A percentile compares a stretch with the other conserved stretches of the same genome.
These are phyloP conservation scores for Amaranthus hypochondriacus DNA, from an alignment of 148 eudicot genomes.

Conservation along the genomic window DNA sequence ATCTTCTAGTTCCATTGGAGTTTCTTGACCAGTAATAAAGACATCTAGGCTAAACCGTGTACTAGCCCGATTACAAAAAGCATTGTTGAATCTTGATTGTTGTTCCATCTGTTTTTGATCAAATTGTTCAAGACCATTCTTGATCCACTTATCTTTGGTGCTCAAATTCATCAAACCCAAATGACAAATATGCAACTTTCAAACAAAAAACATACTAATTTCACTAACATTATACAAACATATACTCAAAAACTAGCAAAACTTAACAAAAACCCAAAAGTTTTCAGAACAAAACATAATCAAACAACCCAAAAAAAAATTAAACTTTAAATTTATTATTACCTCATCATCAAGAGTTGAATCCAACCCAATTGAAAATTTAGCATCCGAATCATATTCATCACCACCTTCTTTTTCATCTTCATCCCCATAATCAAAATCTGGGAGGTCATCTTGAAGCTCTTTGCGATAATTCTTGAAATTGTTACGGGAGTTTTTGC, in stretches of 20 bases:
- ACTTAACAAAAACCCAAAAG: background rate
- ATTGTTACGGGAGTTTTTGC: conserved; percentile 22
- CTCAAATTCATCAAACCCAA: background rate
- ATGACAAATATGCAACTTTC: background rate
- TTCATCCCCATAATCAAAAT: conserved; percentile 7
- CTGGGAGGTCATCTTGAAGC: conserved; percentile 4
- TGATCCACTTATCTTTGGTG: background rate
- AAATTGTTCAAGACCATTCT: background rate
- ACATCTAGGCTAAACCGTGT: too few species aligned
- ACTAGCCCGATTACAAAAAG: too few species aligned
- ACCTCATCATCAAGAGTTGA: conserved; percentile 39
- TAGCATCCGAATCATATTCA: conserved; percentile 29
- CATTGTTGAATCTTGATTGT: too few species aligned
- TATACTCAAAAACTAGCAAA: background rate
- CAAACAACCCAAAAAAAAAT: background rate
- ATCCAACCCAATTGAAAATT: conserved; percentile 35
- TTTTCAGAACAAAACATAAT: background rate
- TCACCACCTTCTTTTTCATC: conserved; percentile 4
- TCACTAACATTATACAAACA: background rate
- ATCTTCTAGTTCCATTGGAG: too few species aligned
- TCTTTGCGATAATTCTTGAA: conserved; percentile 16
- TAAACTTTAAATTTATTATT: background rate
- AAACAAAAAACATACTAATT: background rate
- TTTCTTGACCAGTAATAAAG: too few species aligned
- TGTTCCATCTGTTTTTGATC: too few species aligned